These are phyloP conservation scores for Musa troglodytarum DNA, from an alignment of 176 grass and related monocot species.

Conservation along the genomic window DNA sequence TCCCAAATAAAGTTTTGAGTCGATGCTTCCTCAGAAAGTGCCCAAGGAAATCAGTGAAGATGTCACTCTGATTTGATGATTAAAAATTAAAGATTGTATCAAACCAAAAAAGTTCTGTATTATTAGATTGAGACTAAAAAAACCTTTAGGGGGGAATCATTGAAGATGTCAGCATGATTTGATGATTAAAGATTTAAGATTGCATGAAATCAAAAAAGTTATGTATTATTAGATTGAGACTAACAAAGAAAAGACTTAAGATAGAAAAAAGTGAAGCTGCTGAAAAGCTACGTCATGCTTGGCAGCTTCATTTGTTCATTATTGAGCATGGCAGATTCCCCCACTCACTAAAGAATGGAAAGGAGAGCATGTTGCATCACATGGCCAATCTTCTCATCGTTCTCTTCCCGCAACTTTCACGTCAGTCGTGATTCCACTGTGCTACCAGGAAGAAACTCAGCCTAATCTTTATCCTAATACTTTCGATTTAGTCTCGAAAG, in stretches of 20 bases:
- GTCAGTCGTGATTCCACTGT: not conserved
- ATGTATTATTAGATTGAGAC: not conserved
- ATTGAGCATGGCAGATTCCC: not conserved
- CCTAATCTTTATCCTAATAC: too few relatives aligned
- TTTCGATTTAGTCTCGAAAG: too few relatives aligned
- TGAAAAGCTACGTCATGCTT: not conserved
- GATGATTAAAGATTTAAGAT: too few relatives aligned
- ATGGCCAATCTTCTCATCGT: not conserved
- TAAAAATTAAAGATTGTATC: too few relatives aligned
- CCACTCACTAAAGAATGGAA: not conserved
- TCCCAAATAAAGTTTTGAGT: too few relatives aligned
- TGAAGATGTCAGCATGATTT: too few relatives aligned
- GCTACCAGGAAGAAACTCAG: not conserved
- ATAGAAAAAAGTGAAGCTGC: too few relatives aligned
- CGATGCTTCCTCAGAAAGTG: not conserved
- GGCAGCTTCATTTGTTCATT: conserved; percentile 9
- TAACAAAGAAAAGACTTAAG: not conserved
- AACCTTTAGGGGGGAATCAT: too few relatives aligned
- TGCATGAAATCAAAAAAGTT: too few relatives aligned
- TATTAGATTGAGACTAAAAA: too few relatives aligned
- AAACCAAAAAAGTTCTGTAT: too few relatives aligned
- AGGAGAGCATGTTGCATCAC: not conserved
- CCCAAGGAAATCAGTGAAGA: not conserved
- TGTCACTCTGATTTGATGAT: too few relatives aligned
- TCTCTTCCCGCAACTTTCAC: not conserved